Conservation (phyloP, 2,329 filamentous ascomycete species). For the Penicillium sp. region DNA sequence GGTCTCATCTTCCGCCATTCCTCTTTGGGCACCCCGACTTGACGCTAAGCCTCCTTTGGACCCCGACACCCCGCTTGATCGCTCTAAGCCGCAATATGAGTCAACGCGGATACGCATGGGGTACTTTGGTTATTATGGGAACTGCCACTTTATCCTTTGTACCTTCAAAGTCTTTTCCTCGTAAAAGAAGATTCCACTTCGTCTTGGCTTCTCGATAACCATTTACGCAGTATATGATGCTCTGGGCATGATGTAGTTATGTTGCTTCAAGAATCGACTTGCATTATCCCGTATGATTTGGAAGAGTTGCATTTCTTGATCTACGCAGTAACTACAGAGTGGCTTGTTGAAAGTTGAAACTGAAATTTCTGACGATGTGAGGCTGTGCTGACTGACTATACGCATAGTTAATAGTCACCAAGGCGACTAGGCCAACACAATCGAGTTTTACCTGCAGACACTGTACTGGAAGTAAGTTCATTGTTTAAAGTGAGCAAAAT, state of each 20-base stretch:
- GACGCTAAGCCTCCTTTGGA: slow-evolving; percentile 27
- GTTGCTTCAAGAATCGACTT: too few relatives aligned
- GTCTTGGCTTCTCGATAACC: neutral
- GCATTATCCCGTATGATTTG: neutral
- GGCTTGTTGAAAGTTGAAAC: too few relatives aligned
- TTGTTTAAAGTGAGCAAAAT: neutral
- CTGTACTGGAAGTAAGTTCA: neutral
- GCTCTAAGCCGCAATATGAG: slow-evolving; percentile 10
- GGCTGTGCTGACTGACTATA: slow-evolving; percentile 1
- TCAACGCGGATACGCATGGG: slow-evolving; percentile 1
- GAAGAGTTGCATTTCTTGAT: too few relatives aligned
- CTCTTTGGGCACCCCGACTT: slow-evolving; percentile 30
- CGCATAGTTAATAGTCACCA: neutral
- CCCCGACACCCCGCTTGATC: slow-evolving; percentile 22
- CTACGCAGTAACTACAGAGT: too few relatives aligned
- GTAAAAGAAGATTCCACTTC: neutral
- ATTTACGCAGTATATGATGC: neutral
- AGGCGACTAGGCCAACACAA: neutral
- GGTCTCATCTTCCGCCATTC: slow-evolving; percentile 12
- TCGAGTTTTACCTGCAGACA: neutral
- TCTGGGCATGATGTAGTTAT: neutral
- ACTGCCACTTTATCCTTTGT: neutral
- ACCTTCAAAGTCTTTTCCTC: neutral
- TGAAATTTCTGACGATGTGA: neutral
- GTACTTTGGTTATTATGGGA: neutral